phyloP scores from a whole-genome alignment of 768 basidiomycete species.

The Rhodosporidiobolus sp. region DNA sequence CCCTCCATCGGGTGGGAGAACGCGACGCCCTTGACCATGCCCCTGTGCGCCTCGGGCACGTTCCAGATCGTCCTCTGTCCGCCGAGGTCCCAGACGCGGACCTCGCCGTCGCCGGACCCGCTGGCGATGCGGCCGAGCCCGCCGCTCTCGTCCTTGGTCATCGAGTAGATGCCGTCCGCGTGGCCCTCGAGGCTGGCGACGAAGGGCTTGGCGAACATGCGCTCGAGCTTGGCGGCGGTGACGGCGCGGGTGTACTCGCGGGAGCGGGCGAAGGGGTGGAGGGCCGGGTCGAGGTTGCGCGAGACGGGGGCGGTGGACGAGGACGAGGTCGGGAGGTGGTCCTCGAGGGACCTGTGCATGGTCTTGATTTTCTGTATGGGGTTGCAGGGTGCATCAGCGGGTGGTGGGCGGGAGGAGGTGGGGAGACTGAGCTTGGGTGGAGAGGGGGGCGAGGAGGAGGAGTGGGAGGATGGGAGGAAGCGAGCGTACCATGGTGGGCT shows the following conservation, averaged over 20 bases:
- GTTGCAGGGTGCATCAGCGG: background rate
- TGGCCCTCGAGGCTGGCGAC: constrained; percentile 86
- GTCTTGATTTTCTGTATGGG: constrained; percentile 44
- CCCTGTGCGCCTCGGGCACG: constrained; percentile 71
- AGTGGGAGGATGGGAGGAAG: background rate
- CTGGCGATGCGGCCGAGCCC: constrained; percentile 77
- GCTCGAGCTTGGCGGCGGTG: constrained; percentile 93
- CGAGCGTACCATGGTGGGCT: constrained; percentile 15
- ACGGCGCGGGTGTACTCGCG: constrained; percentile 89
- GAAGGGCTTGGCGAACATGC: constrained; percentile 97
- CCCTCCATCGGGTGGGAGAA: constrained; percentile 56
- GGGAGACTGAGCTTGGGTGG: background rate
- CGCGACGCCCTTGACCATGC: constrained; percentile 76
- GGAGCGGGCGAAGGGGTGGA: constrained; percentile 90
- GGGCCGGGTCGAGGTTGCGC: constrained; percentile 87
- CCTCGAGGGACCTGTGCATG: constrained; percentile 41
- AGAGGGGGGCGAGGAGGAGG: background rate
- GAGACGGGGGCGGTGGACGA: constrained; percentile 84
- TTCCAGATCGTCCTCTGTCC: constrained; percentile 56
- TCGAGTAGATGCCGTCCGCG: constrained; percentile 84
- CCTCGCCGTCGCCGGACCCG: constrained; percentile 92
- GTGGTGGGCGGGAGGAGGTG: background rate
- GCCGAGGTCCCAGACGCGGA: constrained; percentile 81
- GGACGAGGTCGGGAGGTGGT: constrained; percentile 61
- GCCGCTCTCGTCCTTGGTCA: constrained; percentile 66